These are phyloP conservation scores for Pseudocercospora pini-densiflorae DNA, from an alignment of 2,329 filamentous ascomycete genomes.

Conservation along the genomic window DNA sequence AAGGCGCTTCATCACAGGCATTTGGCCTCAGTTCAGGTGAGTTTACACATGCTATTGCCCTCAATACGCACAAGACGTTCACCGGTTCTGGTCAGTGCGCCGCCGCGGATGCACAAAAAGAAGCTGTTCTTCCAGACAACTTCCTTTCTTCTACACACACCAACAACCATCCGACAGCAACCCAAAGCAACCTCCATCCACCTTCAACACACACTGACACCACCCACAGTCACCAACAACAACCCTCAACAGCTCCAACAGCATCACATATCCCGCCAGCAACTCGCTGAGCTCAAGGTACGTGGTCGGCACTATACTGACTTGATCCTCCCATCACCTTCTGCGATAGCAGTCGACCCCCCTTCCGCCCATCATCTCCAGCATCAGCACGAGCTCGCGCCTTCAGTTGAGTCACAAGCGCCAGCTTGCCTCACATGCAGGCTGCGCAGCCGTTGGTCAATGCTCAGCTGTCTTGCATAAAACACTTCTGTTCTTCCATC, in stretches of 20 bases:
- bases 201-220: conserved; percentile 1
- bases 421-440: conserved; percentile 5
- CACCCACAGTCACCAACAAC: conserved; percentile 1
- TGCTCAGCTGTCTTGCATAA: conserved; percentile 1
- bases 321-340: neutral
- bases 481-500: neutral
- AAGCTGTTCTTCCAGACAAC: neutral
- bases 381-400: neutral
- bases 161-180: neutral
- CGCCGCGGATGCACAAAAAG: neutral
- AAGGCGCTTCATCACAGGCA: neutral
- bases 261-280: neutral
- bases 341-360: neutral
- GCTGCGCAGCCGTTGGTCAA: conserved; percentile 3
- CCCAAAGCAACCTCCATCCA: neutral
- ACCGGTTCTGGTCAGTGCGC: neutral
- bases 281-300: conserved; percentile 12
- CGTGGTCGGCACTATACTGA: conserved; percentile 1
- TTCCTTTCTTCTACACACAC: neutral
- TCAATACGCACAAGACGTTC: neutral
- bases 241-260: neutral
- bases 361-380: neutral
- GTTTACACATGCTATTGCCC: neutral
- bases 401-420: conserved; percentile 1
- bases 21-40: neutral